These are phyloP conservation scores for Urochloa ruziziensis DNA, from an alignment of 176 grass and related monocot genomes.

Conservation along the genomic window DNA sequence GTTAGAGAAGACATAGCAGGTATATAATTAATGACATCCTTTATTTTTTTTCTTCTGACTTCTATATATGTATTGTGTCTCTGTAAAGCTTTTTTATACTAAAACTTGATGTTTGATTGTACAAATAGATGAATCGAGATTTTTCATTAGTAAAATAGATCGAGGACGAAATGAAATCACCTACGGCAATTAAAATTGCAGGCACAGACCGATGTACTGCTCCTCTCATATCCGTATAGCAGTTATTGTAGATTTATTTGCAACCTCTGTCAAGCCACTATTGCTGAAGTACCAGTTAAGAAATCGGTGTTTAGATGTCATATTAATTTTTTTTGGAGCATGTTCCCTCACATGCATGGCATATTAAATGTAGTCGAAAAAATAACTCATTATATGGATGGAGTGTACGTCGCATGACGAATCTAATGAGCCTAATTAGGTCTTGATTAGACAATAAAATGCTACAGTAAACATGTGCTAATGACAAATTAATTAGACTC, in stretches of 20 bases:
- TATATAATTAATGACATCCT: not conserved
- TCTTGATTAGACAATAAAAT: too few species aligned
- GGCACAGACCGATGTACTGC: constrained; percentile 87
- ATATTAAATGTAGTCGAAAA: too few species aligned
- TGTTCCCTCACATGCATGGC: too few species aligned
- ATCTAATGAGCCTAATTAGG: too few species aligned
- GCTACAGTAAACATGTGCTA: too few species aligned
- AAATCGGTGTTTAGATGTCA: too few species aligned
- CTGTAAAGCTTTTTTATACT: too few species aligned
- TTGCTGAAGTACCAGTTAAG: constrained; percentile 60
- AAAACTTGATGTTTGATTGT: constrained; percentile 34
- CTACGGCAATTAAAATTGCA: constrained; percentile 17
- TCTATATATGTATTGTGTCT: not conserved
- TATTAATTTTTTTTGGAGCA: too few species aligned
- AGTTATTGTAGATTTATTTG: constrained; percentile 53
- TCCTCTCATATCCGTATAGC: constrained; percentile 47
- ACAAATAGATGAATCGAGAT: constrained; percentile 63
- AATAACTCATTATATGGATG: too few species aligned
- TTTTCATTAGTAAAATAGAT: constrained; percentile 58
- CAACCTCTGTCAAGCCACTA: constrained; percentile 58
- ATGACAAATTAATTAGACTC: too few species aligned
- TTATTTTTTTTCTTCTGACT: not conserved
- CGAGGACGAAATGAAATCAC: constrained; percentile 40
- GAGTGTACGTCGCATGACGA: too few species aligned
- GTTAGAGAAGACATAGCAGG: constrained; percentile 62